phyloP scores from a whole-genome alignment of 768 basidiomycete genomes.

The Leccinum subtestaceum region DNA sequence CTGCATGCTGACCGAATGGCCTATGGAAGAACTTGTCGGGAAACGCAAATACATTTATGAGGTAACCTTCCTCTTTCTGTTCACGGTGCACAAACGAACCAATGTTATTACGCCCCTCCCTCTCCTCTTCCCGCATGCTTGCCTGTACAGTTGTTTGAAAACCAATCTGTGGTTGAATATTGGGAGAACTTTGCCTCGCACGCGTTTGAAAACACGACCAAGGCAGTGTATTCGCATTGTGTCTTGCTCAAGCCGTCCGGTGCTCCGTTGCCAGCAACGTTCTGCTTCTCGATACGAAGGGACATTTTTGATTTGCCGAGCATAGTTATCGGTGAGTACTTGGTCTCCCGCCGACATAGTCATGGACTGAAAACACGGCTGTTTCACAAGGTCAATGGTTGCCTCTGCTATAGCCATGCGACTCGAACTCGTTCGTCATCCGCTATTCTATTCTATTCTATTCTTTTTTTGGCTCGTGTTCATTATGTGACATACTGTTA shows the following conservation, averaged over 20 bases:
- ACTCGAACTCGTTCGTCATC: background rate
- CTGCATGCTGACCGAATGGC: constrained; percentile 90
- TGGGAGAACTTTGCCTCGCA: constrained; percentile 97
- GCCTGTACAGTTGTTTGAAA: constrained; percentile 75
- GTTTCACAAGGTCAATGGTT: constrained; percentile 76
- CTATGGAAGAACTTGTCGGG: constrained; percentile 73
- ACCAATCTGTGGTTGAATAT: constrained; percentile 91
- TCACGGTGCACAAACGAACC: constrained; percentile 12
- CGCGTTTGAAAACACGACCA: constrained; percentile 96
- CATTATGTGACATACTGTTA: constrained; percentile 15
- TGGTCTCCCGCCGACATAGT: background rate
- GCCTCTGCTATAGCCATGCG: constrained; percentile 56
- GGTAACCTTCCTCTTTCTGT: constrained; percentile 30
- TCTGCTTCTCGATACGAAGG: constrained; percentile 93
- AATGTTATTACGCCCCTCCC: constrained; percentile 1
- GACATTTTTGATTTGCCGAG: constrained; percentile 91
- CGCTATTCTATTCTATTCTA: background rate
- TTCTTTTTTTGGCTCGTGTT: background rate
- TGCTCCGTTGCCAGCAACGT: constrained; percentile 84
- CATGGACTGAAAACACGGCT: background rate
- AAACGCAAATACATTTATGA: constrained; percentile 47
- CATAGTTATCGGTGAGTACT: constrained; percentile 72
- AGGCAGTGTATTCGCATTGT: constrained; percentile 91
- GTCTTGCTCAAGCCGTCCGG: constrained; percentile 84
- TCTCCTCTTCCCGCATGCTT: background rate